Percentiles rank a stretch among this genome's conserved stretches.
Conservation (phyloP, 1,284 basidiomycete species). For the Melampsora abietis-canadensis region DNA sequence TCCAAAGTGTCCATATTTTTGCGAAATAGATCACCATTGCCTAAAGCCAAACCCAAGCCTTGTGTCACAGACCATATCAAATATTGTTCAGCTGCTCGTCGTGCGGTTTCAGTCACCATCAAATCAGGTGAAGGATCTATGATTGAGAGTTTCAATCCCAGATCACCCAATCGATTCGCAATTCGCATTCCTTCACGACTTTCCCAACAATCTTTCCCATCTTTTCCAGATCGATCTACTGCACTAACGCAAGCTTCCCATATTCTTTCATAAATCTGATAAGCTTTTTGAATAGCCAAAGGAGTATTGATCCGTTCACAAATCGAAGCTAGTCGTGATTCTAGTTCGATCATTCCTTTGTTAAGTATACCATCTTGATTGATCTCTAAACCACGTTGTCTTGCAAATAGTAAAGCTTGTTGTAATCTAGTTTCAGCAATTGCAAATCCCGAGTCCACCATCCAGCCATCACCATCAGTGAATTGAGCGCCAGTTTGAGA, state of each 20-base stretch:
- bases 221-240: background rate
- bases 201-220: slow-evolving; percentile 14
- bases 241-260: slow-evolving; percentile 19
- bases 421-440: slow-evolving; percentile 49
- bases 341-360: slow-evolving; percentile 48
- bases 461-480: slow-evolving; percentile 14
- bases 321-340: slow-evolving; percentile 48
- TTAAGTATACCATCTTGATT: slow-evolving; percentile 31
- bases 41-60: slow-evolving; percentile 16
- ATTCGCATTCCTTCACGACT: slow-evolving; percentile 20
- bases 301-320: slow-evolving; percentile 47
- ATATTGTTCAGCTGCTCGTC: slow-evolving; percentile 16
- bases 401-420: slow-evolving; percentile 45
- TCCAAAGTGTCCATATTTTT: background rate
- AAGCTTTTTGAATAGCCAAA: slow-evolving; percentile 4
- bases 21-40: background rate
- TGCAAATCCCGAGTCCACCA: slow-evolving; percentile 47
- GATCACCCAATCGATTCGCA: slow-evolving; percentile 9
- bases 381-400: slow-evolving; percentile 45
- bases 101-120: background rate
- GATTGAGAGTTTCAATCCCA: slow-evolving; percentile 23
- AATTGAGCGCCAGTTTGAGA: slow-evolving; percentile 11
- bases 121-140: slow-evolving; percentile 4
- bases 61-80: slow-evolving; percentile 34
- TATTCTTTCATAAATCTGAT: slow-evolving; percentile 29